Conservation (phyloP, 768 basidiomycete species). For the Auricularia sp. region DNA sequence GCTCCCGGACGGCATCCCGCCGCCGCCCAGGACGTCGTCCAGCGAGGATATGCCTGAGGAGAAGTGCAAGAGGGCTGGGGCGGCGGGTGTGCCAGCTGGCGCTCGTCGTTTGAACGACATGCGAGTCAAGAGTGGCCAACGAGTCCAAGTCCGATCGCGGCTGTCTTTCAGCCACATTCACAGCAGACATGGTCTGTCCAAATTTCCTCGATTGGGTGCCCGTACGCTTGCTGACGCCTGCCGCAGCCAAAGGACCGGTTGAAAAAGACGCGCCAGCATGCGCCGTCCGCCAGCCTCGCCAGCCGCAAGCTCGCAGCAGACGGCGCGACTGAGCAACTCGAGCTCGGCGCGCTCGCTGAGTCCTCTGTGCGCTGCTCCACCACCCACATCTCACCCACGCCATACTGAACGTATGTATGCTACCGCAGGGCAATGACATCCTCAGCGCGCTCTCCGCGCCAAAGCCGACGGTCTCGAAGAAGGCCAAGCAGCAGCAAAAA, state of each 20-base stretch:
- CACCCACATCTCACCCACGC: neutral
- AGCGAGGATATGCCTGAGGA: constrained; percentile 89
- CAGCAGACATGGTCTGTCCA: neutral
- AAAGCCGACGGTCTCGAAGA: constrained; percentile 38
- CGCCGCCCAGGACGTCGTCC: constrained; percentile 83
- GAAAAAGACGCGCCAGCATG: neutral
- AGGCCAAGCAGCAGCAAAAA: constrained; percentile 55
- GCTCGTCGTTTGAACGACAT: constrained; percentile 1
- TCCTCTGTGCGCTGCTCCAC: neutral
- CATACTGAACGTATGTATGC: neutral
- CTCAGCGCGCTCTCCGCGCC: constrained; percentile 25
- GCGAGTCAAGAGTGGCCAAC: neutral
- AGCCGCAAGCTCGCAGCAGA: neutral
- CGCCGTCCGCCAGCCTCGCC: neutral
- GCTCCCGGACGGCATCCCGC: constrained; percentile 78
- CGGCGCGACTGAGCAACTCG: constrained; percentile 3
- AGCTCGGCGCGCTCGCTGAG: constrained; percentile 2
- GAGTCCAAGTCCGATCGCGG: neutral
- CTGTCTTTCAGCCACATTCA: neutral
- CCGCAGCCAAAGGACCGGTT: neutral
- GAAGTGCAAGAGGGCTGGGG: constrained; percentile 23
- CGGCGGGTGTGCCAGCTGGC: constrained; percentile 4
- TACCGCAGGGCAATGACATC: constrained; percentile 34
- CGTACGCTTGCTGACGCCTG: neutral
- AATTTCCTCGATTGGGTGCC: neutral